Evolutionary conservation across 1,284 basidiomycete genomes (phyloP).

Genomic region (Ceratobasidium sp.): DNA sequence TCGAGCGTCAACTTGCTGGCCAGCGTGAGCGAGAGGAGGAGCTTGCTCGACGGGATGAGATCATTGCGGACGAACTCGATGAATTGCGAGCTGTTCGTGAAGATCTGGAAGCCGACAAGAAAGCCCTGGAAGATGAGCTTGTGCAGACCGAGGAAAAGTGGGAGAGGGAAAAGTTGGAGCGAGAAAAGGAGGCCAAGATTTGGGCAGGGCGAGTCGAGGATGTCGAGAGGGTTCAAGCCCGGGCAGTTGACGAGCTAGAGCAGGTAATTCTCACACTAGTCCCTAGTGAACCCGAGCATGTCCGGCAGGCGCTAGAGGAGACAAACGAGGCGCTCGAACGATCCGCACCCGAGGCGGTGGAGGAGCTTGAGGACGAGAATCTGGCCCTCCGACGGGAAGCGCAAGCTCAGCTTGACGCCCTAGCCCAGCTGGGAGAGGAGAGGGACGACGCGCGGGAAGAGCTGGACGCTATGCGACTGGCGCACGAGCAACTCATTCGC

Average conservation of each 20-base stretch:
- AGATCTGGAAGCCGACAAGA: constrained; percentile 39
- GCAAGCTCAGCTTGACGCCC: constrained; percentile 57
- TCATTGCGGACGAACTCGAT: constrained; percentile 59
- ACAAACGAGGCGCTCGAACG: constrained; percentile 71
- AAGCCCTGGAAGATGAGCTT: constrained; percentile 45
- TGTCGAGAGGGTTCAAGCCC: constrained; percentile 29
- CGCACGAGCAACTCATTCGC: constrained; percentile 37
- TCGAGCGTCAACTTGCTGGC: constrained; percentile 64
- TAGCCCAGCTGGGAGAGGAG: constrained; percentile 67
- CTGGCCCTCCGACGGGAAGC: constrained; percentile 70
- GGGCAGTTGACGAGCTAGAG: constrained; percentile 27
- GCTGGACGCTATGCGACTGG: constrained; percentile 48
- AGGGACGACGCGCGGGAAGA: constrained; percentile 68
- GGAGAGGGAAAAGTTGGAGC: constrained; percentile 52
- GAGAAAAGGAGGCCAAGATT: constrained; percentile 49
- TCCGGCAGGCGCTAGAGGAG: constrained; percentile 72
- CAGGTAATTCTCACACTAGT: constrained; percentile 24
- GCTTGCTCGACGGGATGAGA: constrained; percentile 66
- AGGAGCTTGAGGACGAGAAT: constrained; percentile 70
- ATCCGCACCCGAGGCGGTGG: constrained; percentile 51
- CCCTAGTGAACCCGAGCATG: constrained; percentile 73
- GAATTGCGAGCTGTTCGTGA: constrained; percentile 37
- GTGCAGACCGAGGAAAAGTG: constrained; percentile 49
- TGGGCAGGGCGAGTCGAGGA: constrained; percentile 51
- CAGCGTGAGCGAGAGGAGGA: constrained; percentile 75